These are phyloP conservation scores for Castanea crenata DNA, from an alignment of 306 rosid species.

Conservation along the genomic window DNA sequence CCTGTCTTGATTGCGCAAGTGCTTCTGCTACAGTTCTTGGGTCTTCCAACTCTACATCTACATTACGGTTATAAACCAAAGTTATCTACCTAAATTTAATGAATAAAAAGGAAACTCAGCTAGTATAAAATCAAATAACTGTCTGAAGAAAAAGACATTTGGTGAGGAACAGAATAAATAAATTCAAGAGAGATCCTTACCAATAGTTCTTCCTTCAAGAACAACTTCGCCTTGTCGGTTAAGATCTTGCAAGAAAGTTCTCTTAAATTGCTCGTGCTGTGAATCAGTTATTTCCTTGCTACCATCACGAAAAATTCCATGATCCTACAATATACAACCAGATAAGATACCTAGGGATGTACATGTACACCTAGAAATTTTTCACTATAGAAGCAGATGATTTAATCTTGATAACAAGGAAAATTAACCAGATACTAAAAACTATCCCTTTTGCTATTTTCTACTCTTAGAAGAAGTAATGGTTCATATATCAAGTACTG, in stretches of 20 bases:
- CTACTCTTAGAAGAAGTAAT: neutral
- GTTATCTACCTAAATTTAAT: conserved; percentile 24
- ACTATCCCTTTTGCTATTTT: neutral
- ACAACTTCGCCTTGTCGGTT: conserved; percentile 97
- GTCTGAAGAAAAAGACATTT: neutral
- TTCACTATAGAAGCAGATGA: neutral
- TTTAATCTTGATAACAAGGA: neutral
- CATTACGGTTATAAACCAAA: conserved; percentile 36
- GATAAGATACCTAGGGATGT: conserved; percentile 23
- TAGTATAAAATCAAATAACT: neutral
- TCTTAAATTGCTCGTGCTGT: conserved; percentile 50
- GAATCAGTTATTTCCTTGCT: conserved; percentile 72
- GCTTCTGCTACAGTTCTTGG: conserved; percentile 70
- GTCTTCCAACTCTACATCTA: conserved; percentile 78
- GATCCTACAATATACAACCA: conserved; percentile 59
- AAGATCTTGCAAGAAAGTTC: conserved; percentile 94
- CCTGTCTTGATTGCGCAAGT: conserved; percentile 66
- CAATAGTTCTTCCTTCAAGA: conserved; percentile 87
- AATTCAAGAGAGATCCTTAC: conserved; percentile 44
- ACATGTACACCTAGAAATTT: conserved; percentile 20
- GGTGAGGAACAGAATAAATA: neutral
- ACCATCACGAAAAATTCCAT: conserved; percentile 95
- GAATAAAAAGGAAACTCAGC: neutral
- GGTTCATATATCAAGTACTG: too few species aligned
- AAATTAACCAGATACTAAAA: neutral